phyloP scores from a whole-genome alignment of 2,329 filamentous ascomycete species.

The Leptographium flavum region DNA sequence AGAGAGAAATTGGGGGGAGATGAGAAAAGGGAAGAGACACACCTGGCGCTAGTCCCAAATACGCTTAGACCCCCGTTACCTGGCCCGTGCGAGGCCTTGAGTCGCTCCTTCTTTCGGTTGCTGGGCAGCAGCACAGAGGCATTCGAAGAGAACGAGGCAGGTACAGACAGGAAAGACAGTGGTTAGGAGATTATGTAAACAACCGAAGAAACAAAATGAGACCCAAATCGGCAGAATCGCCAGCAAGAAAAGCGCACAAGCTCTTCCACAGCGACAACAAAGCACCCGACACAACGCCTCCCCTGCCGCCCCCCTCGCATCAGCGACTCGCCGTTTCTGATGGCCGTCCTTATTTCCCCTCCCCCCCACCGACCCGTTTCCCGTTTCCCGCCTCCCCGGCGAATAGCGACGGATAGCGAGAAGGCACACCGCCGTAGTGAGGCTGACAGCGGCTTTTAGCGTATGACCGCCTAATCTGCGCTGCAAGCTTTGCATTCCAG shows the following conservation, averaged over 20 bases:
- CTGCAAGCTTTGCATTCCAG: not conserved
- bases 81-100: constrained; percentile 9
- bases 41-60: constrained; percentile 7
- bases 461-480: too few relatives aligned
- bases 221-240: too few relatives aligned
- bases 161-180: too few relatives aligned
- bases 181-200: too few relatives aligned
- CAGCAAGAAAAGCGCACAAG: too few relatives aligned
- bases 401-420: not conserved
- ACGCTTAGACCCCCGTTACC: constrained; percentile 8
- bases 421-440: not conserved
- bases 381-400: not conserved
- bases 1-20: constrained; percentile 8
- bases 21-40: constrained; percentile 8
- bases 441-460: constrained; percentile 3
- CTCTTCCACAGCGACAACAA: too few relatives aligned
- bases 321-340: not conserved
- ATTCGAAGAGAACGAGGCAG: too few relatives aligned
- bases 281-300: too few relatives aligned
- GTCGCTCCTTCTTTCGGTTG: constrained; percentile 5
- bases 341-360: not conserved
- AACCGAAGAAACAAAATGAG: too few relatives aligned
- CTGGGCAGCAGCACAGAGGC: not conserved
- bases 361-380: not conserved
- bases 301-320: not conserved